Percentiles rank a stretch among this genome's conserved stretches.
These are phyloP conservation scores for Prototheca stagnorum DNA, from an alignment of 163 green algal genomes.

Conservation along the genomic window DNA sequence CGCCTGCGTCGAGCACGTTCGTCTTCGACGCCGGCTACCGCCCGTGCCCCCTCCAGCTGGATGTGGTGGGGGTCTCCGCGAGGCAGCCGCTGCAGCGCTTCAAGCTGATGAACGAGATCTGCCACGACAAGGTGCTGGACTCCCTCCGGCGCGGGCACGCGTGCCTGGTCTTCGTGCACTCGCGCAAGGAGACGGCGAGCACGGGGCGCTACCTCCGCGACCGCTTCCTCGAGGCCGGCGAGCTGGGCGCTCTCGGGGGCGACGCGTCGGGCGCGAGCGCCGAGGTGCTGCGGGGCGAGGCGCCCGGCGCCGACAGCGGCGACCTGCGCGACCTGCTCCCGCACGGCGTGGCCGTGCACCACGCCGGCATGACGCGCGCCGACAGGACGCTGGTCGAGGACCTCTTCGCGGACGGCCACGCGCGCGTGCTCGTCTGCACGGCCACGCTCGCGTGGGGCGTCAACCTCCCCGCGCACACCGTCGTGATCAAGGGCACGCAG, in stretches of 20 bases:
- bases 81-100: constrained; percentile 97
- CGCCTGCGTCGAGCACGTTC: too few species aligned
- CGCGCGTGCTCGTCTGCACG: constrained; percentile 88
- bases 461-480: constrained; percentile 85
- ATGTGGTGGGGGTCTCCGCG: constrained; percentile 89
- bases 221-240: constrained; percentile 64
- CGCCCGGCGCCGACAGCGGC: background rate
- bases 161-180: constrained; percentile 95
- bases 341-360: constrained; percentile 94
- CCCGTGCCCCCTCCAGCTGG: constrained; percentile 85
- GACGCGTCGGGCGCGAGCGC: constrained; percentile 35
- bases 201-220: constrained; percentile 78
- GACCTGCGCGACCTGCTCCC: constrained; percentile 59
- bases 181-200: constrained; percentile 93
- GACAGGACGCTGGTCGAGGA: constrained; percentile 74
- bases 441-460: constrained; percentile 90
- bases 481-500: constrained; percentile 90
- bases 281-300: too few species aligned
- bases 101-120: constrained; percentile 96
- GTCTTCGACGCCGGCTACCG: constrained; percentile 76
- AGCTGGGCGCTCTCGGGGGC: constrained; percentile 71
- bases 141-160: constrained; percentile 69
- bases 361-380: constrained; percentile 72
- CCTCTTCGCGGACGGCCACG: constrained; percentile 78
- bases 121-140: constrained; percentile 83